Conservation (phyloP, 345 rosid genomes). For the Citrus medica region DNA sequence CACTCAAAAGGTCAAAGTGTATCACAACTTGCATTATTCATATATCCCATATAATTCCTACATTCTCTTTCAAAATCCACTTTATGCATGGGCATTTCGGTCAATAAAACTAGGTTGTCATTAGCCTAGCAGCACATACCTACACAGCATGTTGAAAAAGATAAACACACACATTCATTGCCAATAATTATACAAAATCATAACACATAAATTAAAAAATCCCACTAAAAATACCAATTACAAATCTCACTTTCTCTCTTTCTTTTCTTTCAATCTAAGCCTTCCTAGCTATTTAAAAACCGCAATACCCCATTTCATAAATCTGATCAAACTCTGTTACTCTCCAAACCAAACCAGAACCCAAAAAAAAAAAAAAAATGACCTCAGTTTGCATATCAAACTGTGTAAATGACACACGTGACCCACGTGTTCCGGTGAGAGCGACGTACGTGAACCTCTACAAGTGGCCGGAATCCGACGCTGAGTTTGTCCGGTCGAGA, state of each 20-base stretch:
- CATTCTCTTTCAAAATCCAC: no score
- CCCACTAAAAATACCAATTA: neutral
- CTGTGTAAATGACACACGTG: constrained; percentile 68
- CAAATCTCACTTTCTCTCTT: neutral
- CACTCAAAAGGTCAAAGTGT: neutral
- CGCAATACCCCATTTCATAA: neutral
- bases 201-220: constrained; percentile 22
- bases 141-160: neutral
- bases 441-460: constrained; percentile 63
- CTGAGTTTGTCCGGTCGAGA: constrained; percentile 52
- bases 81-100: neutral
- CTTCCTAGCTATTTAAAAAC: constrained; percentile 18
- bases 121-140: neutral
- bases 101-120: neutral
- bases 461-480: constrained; percentile 81
- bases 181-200: constrained; percentile 25
- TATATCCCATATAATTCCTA: neutral
- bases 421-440: constrained; percentile 59
- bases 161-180: constrained; percentile 19
- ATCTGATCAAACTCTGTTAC: neutral
- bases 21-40: neutral
- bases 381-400: constrained; percentile 71
- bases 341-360: neutral
- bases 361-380: constrained; percentile 27
- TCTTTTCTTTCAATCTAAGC: constrained; percentile 69